A percentile compares a stretch with the other conserved stretches of the same genome.
Conservation (phyloP, 257 asterid species). For the Nicotiana otophora region DNA sequence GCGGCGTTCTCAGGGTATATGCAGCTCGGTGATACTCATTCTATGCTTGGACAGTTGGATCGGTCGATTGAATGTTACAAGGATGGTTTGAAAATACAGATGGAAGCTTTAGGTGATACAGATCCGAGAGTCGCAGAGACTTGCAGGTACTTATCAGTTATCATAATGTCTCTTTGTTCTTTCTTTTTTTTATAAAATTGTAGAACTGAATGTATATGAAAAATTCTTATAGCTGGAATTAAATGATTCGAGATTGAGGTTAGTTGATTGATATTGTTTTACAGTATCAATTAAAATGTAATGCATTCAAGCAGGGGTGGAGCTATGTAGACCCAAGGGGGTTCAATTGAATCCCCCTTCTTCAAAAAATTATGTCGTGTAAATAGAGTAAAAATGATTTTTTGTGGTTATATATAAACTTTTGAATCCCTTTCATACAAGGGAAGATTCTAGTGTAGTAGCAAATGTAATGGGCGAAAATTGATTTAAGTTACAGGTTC, state of each 20-base stretch:
- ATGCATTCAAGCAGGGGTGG: not conserved
- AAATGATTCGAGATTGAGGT: not conserved
- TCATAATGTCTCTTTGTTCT: not conserved
- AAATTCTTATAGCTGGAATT: not conserved
- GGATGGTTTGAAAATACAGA: slow-evolving; percentile 85
- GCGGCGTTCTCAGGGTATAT: slow-evolving; percentile 88
- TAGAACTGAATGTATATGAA: not conserved
- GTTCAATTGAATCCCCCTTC: too few relatives aligned
- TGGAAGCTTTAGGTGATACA: slow-evolving; percentile 87
- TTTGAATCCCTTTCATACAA: too few relatives aligned
- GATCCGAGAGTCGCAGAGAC: slow-evolving; percentile 97
- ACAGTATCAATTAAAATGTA: not conserved
- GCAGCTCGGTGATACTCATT: slow-evolving; percentile 96
- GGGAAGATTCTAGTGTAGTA: too few relatives aligned
- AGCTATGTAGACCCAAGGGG: too few relatives aligned
- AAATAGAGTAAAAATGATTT: too few relatives aligned
- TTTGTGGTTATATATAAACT: too few relatives aligned
- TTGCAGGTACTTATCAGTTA: slow-evolving; percentile 49
- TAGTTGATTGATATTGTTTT: not conserved
- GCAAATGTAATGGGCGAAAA: too few relatives aligned
- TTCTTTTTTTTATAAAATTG: not conserved
- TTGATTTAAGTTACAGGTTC: too few relatives aligned
- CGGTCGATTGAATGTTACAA: slow-evolving; percentile 77
- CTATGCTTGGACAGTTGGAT: slow-evolving; percentile 97
- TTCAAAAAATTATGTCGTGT: too few relatives aligned